phyloP scores from a whole-genome alignment of 495 filamentous ascomycete genomes.

The Xylaria nigripes region DNA sequence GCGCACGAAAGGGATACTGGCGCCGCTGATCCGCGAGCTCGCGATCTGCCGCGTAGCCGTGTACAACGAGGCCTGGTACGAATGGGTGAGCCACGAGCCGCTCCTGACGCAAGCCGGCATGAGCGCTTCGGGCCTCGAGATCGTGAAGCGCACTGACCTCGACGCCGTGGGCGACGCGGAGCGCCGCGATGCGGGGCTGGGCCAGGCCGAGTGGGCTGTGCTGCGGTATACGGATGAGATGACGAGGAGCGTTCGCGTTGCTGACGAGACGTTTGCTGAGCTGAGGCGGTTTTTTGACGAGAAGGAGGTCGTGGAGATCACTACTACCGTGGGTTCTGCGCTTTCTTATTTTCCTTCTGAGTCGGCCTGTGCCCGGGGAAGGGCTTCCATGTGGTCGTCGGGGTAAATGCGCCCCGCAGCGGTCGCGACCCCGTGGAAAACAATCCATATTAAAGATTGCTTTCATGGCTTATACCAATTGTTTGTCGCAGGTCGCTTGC shows the following conservation, averaged over 20 bases:
- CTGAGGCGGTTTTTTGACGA: slow-evolving; percentile 54
- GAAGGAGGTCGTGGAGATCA: slow-evolving; percentile 68
- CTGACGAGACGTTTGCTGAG: slow-evolving; percentile 52
- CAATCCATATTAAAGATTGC: too few species aligned
- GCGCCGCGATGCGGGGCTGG: slow-evolving; percentile 33
- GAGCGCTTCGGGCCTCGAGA: slow-evolving; percentile 37
- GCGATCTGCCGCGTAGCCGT: slow-evolving; percentile 69
- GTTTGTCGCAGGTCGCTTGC: slow-evolving; percentile 43
- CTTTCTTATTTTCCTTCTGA: neutral
- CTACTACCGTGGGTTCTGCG: slow-evolving; percentile 49
- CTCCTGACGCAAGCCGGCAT: slow-evolving; percentile 45
- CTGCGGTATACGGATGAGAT: slow-evolving; percentile 68
- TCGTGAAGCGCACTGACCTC: slow-evolving; percentile 17
- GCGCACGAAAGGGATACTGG: slow-evolving; percentile 54
- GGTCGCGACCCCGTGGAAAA: too few species aligned
- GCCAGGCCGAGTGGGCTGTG: slow-evolving; percentile 53
- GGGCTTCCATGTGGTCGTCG: too few species aligned
- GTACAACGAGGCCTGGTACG: slow-evolving; percentile 65
- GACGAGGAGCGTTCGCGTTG: slow-evolving; percentile 56
- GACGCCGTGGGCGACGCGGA: slow-evolving; percentile 6
- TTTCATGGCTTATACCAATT: neutral
- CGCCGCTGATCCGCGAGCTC: slow-evolving; percentile 56
- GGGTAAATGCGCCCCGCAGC: too few species aligned
- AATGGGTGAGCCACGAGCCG: slow-evolving; percentile 71
- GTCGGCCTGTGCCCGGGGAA: neutral